Percentiles rank a stretch among this genome's conserved stretches.
Evolutionary conservation across 352 stramenopile genomes (phyloP).

Genomic region (Stephanocyclus meneghinianus): DNA sequence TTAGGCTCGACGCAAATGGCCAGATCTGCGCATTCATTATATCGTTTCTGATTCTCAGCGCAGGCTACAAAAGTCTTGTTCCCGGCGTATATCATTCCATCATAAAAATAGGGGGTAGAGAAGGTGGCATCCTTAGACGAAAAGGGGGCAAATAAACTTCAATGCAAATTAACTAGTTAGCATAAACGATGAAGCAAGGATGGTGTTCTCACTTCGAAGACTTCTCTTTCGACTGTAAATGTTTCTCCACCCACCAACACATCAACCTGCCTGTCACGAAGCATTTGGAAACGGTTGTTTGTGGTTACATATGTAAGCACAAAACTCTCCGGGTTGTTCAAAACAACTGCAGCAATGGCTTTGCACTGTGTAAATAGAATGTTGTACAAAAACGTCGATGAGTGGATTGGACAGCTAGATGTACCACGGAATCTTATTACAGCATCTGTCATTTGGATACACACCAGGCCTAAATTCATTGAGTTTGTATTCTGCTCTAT

Average conservation of each 20-base stretch:
- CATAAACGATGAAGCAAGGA: background rate
- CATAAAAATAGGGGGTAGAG: slow-evolving; percentile 25
- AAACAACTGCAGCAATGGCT: slow-evolving; percentile 24
- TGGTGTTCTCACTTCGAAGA: slow-evolving; percentile 13
- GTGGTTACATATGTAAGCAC: slow-evolving; percentile 7
- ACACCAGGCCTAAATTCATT: background rate
- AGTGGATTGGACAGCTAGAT: background rate
- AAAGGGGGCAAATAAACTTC: background rate
- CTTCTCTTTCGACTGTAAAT: slow-evolving; percentile 31
- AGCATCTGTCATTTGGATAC: background rate
- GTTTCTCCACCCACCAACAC: slow-evolving; percentile 11
- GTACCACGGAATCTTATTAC: background rate
- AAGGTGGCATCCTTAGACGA: slow-evolving; percentile 19
- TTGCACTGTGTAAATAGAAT: slow-evolving; percentile 12
- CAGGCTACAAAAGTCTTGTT: slow-evolving; percentile 32
- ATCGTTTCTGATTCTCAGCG: slow-evolving; percentile 25
- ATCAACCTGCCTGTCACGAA: slow-evolving; percentile 19
- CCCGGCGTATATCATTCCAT: slow-evolving; percentile 23
- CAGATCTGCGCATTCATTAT: slow-evolving; percentile 18
- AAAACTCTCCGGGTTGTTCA: slow-evolving; percentile 13
- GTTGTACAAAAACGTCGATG: too few species aligned
- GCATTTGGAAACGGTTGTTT: slow-evolving; percentile 5
- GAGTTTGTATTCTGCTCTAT: background rate
- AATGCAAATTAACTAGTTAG: background rate
- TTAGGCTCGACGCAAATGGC: slow-evolving; percentile 15